phyloP scores from a whole-genome alignment of 1,284 basidiomycete species.

The Cutaneotrichosporon sp. region DNA sequence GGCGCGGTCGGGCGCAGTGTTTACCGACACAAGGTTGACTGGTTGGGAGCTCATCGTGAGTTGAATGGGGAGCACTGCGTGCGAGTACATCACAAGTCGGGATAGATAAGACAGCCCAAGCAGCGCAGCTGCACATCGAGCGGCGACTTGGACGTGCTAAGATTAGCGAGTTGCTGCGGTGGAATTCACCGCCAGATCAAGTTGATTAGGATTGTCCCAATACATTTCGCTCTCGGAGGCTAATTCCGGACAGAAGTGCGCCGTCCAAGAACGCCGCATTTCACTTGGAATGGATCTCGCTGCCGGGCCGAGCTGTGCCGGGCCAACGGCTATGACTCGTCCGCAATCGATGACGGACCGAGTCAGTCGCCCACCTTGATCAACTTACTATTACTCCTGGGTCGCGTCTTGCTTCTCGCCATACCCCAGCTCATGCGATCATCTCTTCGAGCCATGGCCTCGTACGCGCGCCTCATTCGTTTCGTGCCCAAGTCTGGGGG shows the following conservation, averaged over 20 bases:
- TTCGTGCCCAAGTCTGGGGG: conserved; percentile 25
- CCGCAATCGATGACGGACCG: no score
- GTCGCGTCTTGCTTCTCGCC: background rate
- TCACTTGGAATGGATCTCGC: no score
- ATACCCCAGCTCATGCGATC: conserved; percentile 7
- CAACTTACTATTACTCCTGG: background rate
- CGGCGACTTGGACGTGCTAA: background rate
- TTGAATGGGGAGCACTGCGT: background rate
- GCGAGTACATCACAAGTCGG: no score
- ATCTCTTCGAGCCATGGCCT: conserved; percentile 19
- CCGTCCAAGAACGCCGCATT: no score
- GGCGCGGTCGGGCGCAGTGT: conserved; percentile 44
- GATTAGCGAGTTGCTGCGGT: background rate
- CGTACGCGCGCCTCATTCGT: conserved; percentile 37
- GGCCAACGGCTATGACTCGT: no score
- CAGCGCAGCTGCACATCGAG: no score
- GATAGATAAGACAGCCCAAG: background rate
- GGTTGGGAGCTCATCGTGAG: conserved; percentile 8
- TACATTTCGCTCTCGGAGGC: no score
- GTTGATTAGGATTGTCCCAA: no score
- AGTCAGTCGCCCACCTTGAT: background rate
- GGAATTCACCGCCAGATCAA: no score
- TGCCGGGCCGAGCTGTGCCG: no score
- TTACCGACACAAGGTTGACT: conserved; percentile 44
- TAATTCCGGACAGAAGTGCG: no score